Base-by-base conservation (phyloP, 1,139 yeast genomes). In the Tardiomyces digboiensis region DNA sequence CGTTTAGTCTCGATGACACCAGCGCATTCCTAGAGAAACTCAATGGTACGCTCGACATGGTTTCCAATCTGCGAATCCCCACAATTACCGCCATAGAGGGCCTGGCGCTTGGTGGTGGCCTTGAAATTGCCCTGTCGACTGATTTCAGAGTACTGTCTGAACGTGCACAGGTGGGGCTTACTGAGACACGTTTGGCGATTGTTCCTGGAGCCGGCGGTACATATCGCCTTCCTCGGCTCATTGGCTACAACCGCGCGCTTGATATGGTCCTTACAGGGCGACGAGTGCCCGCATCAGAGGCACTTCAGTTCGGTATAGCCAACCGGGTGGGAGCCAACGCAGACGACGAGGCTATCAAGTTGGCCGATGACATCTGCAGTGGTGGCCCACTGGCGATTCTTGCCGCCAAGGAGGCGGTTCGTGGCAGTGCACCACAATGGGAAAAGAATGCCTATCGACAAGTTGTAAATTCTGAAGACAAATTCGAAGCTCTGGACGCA, bases 201-300 rank as follows among this genome's bases (percentile, higher is more conserved):
- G 46, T 58, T 18, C 62, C 62, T 7, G 63, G 60, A 1, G 65
- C 65, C 4, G 65, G 65, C 12, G 65, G 65, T 7, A 61, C 65
- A 3, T 50, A 54, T 45, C 53, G 65, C 12, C 52, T 61, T 19
- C 61, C 63, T 13, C 51, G 48, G 39, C 51, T 58, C 19, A 50
- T 58, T 19, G 62, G 62, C 14, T 49, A 54, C 39, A 53, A 61
- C 2, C 50, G 59, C 16, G 62, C 62, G 2, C 45, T 58, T 36
- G 62, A 58, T 29, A 40, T 58, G 45, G 46, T 58, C 22, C 46
- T 57, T 14, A 57, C 62, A 2, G 62, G 62, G 13, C 45, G 62
- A 14, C 48, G 60, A 14, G 53, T 58, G 19, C 43, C 46, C 12
- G 54, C 61, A 3, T 46, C 44, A 5, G 62, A 59, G 42, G 63